phyloP scores from a whole-genome alignment of 257 asterid species.

The Solanum pimpinellifolium region DNA sequence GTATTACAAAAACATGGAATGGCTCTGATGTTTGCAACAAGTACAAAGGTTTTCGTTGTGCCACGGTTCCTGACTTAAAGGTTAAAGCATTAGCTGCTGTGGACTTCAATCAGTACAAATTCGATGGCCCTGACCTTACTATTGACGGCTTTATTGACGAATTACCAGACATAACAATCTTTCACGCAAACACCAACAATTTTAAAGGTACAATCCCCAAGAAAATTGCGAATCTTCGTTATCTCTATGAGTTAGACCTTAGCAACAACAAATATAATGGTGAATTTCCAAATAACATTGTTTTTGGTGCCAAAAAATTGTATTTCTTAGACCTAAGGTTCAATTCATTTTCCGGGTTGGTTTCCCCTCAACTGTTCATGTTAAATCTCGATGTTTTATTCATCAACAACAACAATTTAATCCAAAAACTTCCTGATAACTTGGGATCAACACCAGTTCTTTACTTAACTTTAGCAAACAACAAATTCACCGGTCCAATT shows the following conservation, averaged over 20 bases:
- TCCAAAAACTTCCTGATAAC: slow-evolving; percentile 23
- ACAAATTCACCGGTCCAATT: slow-evolving; percentile 33
- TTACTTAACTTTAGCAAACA: slow-evolving; percentile 50
- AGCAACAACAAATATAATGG: slow-evolving; percentile 50
- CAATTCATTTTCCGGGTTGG: slow-evolving; percentile 30
- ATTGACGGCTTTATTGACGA: slow-evolving; percentile 13
- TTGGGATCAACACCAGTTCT: slow-evolving; percentile 34
- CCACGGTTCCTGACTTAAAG: background rate
- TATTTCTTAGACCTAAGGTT: slow-evolving; percentile 57
- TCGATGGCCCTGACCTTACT: background rate
- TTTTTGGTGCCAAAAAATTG: slow-evolving; percentile 28
- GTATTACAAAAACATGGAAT: slow-evolving; percentile 22
- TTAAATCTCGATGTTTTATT: slow-evolving; percentile 48
- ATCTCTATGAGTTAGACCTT: slow-evolving; percentile 46
- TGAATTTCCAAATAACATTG: slow-evolving; percentile 24
- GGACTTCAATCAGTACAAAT: slow-evolving; percentile 26
- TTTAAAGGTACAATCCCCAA: slow-evolving; percentile 29
- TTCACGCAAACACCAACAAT: slow-evolving; percentile 49
- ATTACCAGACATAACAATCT: slow-evolving; percentile 26
- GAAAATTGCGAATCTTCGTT: slow-evolving; percentile 1
- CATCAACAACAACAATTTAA: slow-evolving; percentile 54
- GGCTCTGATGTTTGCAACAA: slow-evolving; percentile 33
- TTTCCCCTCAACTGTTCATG: slow-evolving; percentile 27
- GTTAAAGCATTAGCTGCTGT: slow-evolving; percentile 20
- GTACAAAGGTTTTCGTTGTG: slow-evolving; percentile 50